Conservation (phyloP, 371 early-diverging fungal genomes). For the Fennellomyces sp. region DNA sequence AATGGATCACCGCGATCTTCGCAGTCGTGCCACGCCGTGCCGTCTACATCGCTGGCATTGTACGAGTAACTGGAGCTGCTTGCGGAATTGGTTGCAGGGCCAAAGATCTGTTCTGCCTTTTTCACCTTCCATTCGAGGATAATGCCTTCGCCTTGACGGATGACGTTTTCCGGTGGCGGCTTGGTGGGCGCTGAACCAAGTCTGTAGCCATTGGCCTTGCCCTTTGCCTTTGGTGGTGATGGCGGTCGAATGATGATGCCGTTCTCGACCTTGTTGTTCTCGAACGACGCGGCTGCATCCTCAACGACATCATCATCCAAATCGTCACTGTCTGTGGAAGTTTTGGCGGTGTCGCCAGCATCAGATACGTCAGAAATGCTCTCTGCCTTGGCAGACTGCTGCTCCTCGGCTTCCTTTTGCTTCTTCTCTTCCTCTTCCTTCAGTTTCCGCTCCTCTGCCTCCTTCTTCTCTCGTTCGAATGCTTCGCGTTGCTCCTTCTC, state of each 20-base stretch:
- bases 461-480: conserved; percentile 1
- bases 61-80: background rate
- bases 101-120: conserved; percentile 35
- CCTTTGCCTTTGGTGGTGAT: background rate
- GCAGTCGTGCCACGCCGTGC: conserved; percentile 30
- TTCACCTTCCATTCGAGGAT: conserved; percentile 28
- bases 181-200: background rate
- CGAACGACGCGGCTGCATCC: conserved; percentile 10
- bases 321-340: background rate
- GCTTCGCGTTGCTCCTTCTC: conserved; percentile 7
- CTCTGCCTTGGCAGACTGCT: background rate
- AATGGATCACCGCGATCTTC: conserved; percentile 22
- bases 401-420: background rate
- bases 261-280: conserved; percentile 3
- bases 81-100: conserved; percentile 2
- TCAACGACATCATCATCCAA: conserved; percentile 22
- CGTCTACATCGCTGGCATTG: conserved; percentile 15
- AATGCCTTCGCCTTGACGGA: conserved; percentile 46
- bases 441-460: background rate
- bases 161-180: background rate
- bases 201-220: background rate
- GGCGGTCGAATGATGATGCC: conserved; percentile 7
- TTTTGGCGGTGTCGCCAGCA: background rate
- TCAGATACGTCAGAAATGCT: too few species aligned
- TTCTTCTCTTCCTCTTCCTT: background rate